Evolutionary conservation across 2,329 filamentous ascomycete species (phyloP), one percentile per base, ranked within the genome.

Genomic region (Teratosphaeria nubilosa): DNA sequence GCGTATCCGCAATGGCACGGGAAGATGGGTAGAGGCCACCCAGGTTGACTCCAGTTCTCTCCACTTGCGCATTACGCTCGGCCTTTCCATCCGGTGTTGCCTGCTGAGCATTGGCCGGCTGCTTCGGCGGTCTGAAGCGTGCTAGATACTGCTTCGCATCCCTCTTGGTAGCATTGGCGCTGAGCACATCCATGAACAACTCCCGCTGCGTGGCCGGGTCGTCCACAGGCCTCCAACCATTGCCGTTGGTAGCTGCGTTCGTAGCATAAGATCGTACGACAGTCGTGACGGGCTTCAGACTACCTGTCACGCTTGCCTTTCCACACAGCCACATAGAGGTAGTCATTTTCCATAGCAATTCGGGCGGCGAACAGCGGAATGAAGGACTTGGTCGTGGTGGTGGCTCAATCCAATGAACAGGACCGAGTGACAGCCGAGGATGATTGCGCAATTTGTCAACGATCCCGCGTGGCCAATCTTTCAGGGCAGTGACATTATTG

Each of bases 91-190:
- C 58, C 6, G 22, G 62, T 55, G 45, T 65, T 55, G 54, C 58
- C 56, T 13, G 67, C 57, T 22, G 73, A 70, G 60, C 77, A 70
- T 51, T 74, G 66, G 56, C 75, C 74, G 56, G 75, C 70, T 20
- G 65, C 58, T 65, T 69, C 1, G 64, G 59, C 20, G 62, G 50
- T n/a, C 84, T 86, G 71, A 96, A 95, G 61, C 90, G 91, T 65
- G 94, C 87, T 16, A 99, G 80, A 70, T 96, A 99, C 41, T 89
- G 86, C 73, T 88, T 91, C 53, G 91, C 91, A 76, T 99, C 94
- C 66, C 94, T 85, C 74, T 91, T 95, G 0, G 92, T 96, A 5
- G 91, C 88, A 11, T 91, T 90, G 20, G 91, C 90, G 68, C 89
- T 90, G 32, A 99, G 79, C 3, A 97, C 83, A 16, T 90, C 91